These are phyloP conservation scores for Furcasterigmium furcatum DNA, from an alignment of 2,329 filamentous ascomycete genomes.

Conservation along the genomic window DNA sequence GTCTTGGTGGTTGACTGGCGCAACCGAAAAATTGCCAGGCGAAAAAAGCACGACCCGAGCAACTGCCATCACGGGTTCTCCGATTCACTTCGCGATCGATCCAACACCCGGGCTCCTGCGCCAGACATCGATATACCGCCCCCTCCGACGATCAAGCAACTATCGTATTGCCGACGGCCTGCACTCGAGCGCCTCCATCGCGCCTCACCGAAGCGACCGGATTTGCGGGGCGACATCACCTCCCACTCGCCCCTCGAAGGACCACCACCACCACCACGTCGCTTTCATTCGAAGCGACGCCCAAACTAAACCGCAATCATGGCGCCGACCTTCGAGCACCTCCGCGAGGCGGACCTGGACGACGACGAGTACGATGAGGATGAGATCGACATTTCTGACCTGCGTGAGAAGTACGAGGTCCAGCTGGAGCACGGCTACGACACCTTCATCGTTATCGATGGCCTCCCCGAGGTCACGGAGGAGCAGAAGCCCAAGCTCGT, in stretches of 20 bases:
- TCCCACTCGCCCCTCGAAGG: too few species aligned
- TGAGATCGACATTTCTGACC: conserved; percentile 92
- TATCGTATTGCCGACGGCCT: too few species aligned
- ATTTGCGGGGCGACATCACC: too few species aligned
- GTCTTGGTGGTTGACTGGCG: conserved; percentile 1
- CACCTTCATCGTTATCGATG: conserved; percentile 94
- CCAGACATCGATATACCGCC: conserved; percentile 5
- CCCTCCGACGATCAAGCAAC: too few species aligned
- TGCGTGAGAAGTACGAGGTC: conserved; percentile 92
- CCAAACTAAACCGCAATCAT: conserved; percentile 65
- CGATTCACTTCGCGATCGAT: neutral
- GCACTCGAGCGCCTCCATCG: too few species aligned
- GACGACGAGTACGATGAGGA: conserved; percentile 85
- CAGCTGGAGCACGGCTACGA: conserved; percentile 95
- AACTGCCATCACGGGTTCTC: too few species aligned
- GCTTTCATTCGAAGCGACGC: too few species aligned
- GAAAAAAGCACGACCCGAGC: conserved; percentile 1
- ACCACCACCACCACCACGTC: too few species aligned
- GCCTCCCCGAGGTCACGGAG: conserved; percentile 82
- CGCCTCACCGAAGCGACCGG: too few species aligned
- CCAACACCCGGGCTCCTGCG: conserved; percentile 5
- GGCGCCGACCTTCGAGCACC: conserved; percentile 89
- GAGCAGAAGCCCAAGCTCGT: conserved; percentile 91
- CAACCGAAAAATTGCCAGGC: conserved; percentile 4
- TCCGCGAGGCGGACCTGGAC: conserved; percentile 86